These are phyloP conservation scores for Kodamaea fungicola DNA, from an alignment of 1,139 yeast species.

Conservation along the genomic window DNA sequence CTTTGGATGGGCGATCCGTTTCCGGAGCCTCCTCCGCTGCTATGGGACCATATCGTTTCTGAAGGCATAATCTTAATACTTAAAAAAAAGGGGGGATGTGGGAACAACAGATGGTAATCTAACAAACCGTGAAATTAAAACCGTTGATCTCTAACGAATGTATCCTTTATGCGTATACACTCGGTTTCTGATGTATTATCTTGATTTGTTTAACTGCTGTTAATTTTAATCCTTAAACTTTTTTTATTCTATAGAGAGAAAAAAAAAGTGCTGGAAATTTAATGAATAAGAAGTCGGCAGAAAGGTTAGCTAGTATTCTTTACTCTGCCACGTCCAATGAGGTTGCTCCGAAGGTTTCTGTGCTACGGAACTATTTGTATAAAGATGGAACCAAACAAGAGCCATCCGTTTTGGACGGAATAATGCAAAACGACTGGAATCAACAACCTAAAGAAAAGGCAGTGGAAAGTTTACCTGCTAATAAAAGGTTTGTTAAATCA, in stretches of 20 bases:
- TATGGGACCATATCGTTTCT: conserved; percentile 39
- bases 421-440: conserved; percentile 31
- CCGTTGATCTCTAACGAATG: too few species aligned
- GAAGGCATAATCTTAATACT: conserved; percentile 11
- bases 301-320: conserved; percentile 29
- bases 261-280: neutral
- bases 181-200: too few species aligned
- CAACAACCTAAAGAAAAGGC: conserved; percentile 28
- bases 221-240: conserved; percentile 4
- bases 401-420: conserved; percentile 26
- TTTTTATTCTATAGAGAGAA: conserved; percentile 2
- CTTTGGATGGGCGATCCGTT: conserved; percentile 24
- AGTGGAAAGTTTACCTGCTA: conserved; percentile 17
- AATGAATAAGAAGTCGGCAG: conserved; percentile 11
- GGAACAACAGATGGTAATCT: conserved; percentile 3
- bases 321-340: conserved; percentile 30
- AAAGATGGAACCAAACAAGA: conserved; percentile 12
- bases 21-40: conserved; percentile 7
- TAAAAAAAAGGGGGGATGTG: neutral
- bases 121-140: neutral
- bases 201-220: neutral
- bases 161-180: too few species aligned
- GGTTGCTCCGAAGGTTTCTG: conserved; percentile 25
- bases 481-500: conserved; percentile 13
- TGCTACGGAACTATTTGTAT: conserved; percentile 25